Percentiles rank a stretch among this genome's conserved stretches.
phyloP scores from a whole-genome alignment of 345 rosid genomes.

The Trapa bicornis region DNA sequence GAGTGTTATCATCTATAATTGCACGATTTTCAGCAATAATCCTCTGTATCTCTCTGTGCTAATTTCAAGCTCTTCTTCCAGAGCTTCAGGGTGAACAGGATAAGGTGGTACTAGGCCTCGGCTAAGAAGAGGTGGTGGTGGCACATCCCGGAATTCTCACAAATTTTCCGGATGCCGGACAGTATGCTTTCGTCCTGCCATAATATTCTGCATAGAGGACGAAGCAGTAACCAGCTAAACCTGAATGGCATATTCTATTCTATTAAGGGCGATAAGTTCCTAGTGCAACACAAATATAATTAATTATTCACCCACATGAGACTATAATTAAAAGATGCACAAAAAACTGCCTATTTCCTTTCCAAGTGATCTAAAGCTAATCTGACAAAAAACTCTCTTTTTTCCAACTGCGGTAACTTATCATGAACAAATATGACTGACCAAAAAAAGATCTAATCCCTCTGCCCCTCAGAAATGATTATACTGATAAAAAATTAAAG shows the following conservation, averaged over 20 bases:
- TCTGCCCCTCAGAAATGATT: background rate
- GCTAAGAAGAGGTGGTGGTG: constrained; percentile 8
- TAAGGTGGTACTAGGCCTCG: constrained; percentile 10
- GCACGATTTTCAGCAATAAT: constrained; percentile 15
- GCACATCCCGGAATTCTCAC: constrained; percentile 8
- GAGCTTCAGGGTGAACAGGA: constrained; percentile 11
- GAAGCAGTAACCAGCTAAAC: background rate
- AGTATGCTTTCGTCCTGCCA: constrained; percentile 16
- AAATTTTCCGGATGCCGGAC: constrained; percentile 10
- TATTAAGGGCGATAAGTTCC: background rate
- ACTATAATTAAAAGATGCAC: background rate
- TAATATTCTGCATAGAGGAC: constrained; percentile 14
- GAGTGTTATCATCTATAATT: constrained; percentile 14
- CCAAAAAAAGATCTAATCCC: background rate
- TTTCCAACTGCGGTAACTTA: background rate
- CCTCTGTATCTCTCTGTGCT: constrained; percentile 13
- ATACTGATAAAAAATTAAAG: too few species aligned
- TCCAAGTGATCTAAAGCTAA: background rate
- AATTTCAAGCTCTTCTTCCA: constrained; percentile 18
- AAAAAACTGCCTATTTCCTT: background rate
- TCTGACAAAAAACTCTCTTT: background rate
- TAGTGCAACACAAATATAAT: background rate
- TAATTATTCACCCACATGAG: background rate
- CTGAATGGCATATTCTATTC: background rate
- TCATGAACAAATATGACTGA: background rate